These are phyloP conservation scores for Davidsoniella virescens DNA, from an alignment of 2,329 filamentous ascomycete species.

Conservation along the genomic window DNA sequence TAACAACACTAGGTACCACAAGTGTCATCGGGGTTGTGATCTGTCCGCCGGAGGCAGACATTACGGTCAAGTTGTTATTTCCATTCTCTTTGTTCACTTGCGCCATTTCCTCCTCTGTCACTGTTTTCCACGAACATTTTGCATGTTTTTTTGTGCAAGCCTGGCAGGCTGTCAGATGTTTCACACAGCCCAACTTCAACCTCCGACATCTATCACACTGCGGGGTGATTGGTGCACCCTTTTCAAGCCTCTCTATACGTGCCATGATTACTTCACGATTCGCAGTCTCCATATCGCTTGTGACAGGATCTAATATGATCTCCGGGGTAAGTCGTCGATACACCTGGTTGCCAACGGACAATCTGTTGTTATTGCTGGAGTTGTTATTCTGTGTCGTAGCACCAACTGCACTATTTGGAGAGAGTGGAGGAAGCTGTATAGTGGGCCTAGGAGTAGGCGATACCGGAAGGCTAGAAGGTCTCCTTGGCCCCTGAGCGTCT, in stretches of 20 bases:
- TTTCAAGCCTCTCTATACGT: constrained; percentile 57
- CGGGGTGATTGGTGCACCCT: constrained; percentile 61
- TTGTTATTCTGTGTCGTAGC: background rate
- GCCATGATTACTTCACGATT: constrained; percentile 47
- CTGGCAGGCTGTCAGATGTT: constrained; percentile 72
- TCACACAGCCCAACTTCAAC: constrained; percentile 65
- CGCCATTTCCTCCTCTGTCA: constrained; percentile 52
- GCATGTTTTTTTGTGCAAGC: constrained; percentile 84
- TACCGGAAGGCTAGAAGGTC: constrained; percentile 11
- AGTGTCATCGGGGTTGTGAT: constrained; percentile 6
- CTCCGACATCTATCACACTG: constrained; percentile 73
- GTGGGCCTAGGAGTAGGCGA: constrained; percentile 10
- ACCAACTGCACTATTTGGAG: background rate
- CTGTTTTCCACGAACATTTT: constrained; percentile 70
- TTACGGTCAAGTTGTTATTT: background rate
- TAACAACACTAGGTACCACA: constrained; percentile 4
- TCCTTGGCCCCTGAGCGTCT: constrained; percentile 5
- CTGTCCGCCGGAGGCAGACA: background rate
- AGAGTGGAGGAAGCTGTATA: constrained; percentile 7
- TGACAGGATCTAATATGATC: constrained; percentile 9
- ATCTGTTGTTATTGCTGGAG: constrained; percentile 5
- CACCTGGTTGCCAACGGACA: constrained; percentile 6
- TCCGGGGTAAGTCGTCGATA: constrained; percentile 10
- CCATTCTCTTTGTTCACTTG: constrained; percentile 8
- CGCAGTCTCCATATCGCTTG: constrained; percentile 3